phyloP scores from a whole-genome alignment of 1,284 basidiomycete species.

The Leccinum pachyderme region DNA sequence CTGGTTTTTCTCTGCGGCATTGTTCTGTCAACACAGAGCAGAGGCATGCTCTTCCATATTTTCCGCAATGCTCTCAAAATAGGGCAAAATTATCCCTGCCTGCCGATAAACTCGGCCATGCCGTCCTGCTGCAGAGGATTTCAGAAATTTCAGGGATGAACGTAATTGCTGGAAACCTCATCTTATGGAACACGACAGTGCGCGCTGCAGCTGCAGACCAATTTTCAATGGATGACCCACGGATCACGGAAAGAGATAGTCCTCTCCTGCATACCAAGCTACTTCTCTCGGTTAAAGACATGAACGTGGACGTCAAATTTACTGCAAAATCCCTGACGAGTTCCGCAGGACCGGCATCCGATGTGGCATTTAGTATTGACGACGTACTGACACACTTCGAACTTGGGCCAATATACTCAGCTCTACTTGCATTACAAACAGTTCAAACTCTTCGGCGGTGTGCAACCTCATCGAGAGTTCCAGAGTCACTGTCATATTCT shows the following conservation, averaged over 20 bases:
- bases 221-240: conserved; percentile 62
- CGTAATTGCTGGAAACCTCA: conserved; percentile 42
- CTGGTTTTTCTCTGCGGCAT: conserved; percentile 58
- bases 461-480: conserved; percentile 28
- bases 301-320: conserved; percentile 40
- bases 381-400: conserved; percentile 51
- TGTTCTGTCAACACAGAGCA: conserved; percentile 55
- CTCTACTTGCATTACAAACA: conserved; percentile 63
- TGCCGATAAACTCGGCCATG: conserved; percentile 61
- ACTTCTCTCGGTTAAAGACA: conserved; percentile 45
- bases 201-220: conserved; percentile 61
- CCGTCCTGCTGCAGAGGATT: conserved; percentile 47
- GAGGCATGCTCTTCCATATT: conserved; percentile 39
- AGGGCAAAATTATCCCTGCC: conserved; percentile 54
- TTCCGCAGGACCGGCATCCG: conserved; percentile 10
- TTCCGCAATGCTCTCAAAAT: conserved; percentile 43
- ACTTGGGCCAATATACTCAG: conserved; percentile 73
- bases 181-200: conserved; percentile 47
- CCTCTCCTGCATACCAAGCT: conserved; percentile 42
- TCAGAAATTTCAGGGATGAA: conserved; percentile 32
- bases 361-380: conserved; percentile 27
- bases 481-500: conserved; percentile 10
- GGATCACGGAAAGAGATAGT: conserved; percentile 51
- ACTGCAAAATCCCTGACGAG: conserved; percentile 20
- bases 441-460: conserved; percentile 43